phyloP scores from a whole-genome alignment of 2,329 filamentous ascomycete species.

The Ophiostoma ips region DNA sequence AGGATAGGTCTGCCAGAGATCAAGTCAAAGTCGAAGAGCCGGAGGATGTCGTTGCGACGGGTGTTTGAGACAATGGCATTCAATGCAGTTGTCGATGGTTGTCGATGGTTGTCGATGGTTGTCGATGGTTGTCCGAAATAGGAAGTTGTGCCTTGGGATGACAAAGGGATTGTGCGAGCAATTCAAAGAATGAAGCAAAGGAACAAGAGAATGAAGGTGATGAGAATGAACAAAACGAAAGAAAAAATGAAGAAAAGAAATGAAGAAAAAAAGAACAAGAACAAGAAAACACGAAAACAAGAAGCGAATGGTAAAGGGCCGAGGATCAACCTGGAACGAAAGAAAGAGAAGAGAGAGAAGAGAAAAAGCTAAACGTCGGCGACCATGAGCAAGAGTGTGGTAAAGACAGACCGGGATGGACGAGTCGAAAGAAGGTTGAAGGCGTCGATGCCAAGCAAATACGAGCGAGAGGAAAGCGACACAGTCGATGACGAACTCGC shows the following conservation, averaged over 20 bases:
- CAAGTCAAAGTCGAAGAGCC: too few species aligned
- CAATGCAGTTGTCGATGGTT: background rate
- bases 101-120: background rate
- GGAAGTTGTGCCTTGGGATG: background rate
- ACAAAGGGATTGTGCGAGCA: background rate
- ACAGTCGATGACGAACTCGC: too few species aligned
- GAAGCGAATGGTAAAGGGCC: conserved; percentile 5
- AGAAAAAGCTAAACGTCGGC: background rate
- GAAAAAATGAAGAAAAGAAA: background rate
- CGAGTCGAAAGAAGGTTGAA: background rate
- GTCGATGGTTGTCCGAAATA: background rate
- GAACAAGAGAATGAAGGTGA: background rate
- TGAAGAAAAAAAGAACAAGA: background rate
- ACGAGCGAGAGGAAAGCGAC: background rate
- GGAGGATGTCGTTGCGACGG: too few species aligned
- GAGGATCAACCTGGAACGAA: conserved; percentile 12
- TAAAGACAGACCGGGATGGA: background rate
- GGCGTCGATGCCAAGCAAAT: background rate
- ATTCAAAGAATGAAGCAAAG: background rate
- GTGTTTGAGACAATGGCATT: background rate
- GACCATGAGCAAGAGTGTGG: background rate
- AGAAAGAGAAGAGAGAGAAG: background rate
- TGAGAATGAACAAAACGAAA: background rate
- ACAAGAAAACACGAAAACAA: background rate
- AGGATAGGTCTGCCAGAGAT: background rate